phyloP scores from a whole-genome alignment of 257 asterid genomes.

The Nicotiana undulata region DNA sequence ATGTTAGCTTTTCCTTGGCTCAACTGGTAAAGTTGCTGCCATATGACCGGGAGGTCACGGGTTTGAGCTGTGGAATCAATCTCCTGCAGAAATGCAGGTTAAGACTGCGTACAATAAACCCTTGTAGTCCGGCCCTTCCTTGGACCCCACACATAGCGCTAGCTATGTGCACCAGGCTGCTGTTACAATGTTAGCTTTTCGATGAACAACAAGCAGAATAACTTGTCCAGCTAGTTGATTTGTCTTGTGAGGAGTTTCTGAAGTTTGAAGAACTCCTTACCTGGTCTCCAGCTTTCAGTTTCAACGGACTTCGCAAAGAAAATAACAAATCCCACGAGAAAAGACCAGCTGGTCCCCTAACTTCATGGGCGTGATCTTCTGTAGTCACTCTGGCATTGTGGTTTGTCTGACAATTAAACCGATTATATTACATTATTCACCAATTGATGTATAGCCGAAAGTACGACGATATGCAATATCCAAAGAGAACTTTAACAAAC shows the following conservation, averaged over 20 bases:
- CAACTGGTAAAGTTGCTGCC: too few relatives aligned
- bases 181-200: not conserved
- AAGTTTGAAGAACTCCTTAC: slow-evolving; percentile 19
- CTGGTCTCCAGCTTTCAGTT: slow-evolving; percentile 89
- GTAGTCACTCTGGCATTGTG: slow-evolving; percentile 71
- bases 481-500: not conserved
- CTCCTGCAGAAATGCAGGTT: too few relatives aligned
- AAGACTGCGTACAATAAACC: too few relatives aligned
- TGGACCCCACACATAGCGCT: too few relatives aligned
- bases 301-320: slow-evolving; percentile 67
- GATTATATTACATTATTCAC: not conserved
- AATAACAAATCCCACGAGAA: slow-evolving; percentile 86
- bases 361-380: slow-evolving; percentile 90
- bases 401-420: slow-evolving; percentile 38
- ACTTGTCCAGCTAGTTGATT: not conserved
- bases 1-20: not conserved
- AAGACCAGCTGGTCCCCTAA: slow-evolving; percentile 83
- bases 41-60: too few relatives aligned
- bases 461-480: not conserved
- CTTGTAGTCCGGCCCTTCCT: too few relatives aligned
- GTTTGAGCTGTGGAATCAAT: too few relatives aligned
- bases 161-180: too few relatives aligned
- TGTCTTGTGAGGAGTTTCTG: not conserved
- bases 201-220: not conserved
- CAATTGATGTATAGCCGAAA: not conserved